These are phyloP conservation scores for Durio zibethinus DNA, from an alignment of 345 rosid genomes.

Conservation along the genomic window DNA sequence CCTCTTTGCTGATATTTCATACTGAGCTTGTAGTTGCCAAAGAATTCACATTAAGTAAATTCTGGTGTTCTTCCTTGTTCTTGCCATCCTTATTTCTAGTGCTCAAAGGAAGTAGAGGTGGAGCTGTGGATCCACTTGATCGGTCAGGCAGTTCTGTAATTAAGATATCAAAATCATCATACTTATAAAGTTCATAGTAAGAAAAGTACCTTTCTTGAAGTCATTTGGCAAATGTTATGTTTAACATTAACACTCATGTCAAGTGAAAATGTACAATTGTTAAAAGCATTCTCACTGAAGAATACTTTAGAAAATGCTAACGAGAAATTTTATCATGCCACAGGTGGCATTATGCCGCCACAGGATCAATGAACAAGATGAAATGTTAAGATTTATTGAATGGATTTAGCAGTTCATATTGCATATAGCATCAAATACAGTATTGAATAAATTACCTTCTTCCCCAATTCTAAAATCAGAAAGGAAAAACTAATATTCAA, in stretches of 20 bases:
- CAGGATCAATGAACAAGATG: background rate
- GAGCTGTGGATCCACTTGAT: constrained; percentile 36
- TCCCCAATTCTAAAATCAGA: background rate
- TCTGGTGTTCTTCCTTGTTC: constrained; percentile 61
- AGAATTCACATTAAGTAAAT: constrained; percentile 49
- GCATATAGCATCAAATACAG: background rate
- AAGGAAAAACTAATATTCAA: background rate
- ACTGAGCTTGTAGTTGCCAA: constrained; percentile 33
- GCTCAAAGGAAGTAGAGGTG: constrained; percentile 48
- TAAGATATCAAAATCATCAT: background rate
- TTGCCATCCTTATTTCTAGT: constrained; percentile 49
- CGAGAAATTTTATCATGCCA: background rate
- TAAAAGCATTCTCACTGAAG: background rate
- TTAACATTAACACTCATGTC: background rate
- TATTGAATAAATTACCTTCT: background rate
- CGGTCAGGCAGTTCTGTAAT: constrained; percentile 71
- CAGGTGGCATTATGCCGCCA: too few species aligned
- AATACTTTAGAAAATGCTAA: background rate
- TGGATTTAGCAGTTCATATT: background rate
- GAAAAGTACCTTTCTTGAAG: background rate
- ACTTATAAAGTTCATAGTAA: background rate
- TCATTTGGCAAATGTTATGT: background rate
- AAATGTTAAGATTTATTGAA: background rate
- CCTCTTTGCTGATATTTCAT: background rate
- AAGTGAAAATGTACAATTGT: background rate